These are phyloP conservation scores for Kalaharituber pfeilii DNA, from an alignment of 2,329 filamentous ascomycete species.

Conservation along the genomic window DNA sequence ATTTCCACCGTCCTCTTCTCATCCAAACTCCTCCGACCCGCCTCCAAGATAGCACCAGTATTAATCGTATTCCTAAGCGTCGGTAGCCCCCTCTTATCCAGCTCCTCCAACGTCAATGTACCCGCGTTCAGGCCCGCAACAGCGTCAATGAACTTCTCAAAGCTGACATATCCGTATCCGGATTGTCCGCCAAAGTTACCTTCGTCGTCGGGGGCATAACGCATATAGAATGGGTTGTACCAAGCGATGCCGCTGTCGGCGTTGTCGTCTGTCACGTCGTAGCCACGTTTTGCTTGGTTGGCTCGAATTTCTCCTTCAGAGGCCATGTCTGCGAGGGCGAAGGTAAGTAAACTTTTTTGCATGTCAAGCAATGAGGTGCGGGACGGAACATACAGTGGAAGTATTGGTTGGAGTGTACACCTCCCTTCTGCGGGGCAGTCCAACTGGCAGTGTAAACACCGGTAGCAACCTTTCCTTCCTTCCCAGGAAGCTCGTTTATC, in stretches of 20 bases:
- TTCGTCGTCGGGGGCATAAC: slow-evolving; percentile 83
- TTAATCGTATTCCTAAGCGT: slow-evolving; percentile 79
- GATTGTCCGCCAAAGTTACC: slow-evolving; percentile 84
- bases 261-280: slow-evolving; percentile 78
- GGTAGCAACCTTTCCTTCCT: slow-evolving; percentile 57
- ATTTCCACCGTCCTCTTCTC: slow-evolving; percentile 66
- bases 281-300: slow-evolving; percentile 85
- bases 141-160: slow-evolving; percentile 90
- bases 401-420: slow-evolving; percentile 93
- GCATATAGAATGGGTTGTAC: slow-evolving; percentile 94
- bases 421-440: slow-evolving; percentile 82
- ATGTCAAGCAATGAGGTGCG: background rate
- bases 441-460: slow-evolving; percentile 87
- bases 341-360: background rate
- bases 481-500: slow-evolving; percentile 38
- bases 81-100: slow-evolving; percentile 65
- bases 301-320: slow-evolving; percentile 69
- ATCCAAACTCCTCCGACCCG: slow-evolving; percentile 67
- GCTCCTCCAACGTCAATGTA: slow-evolving; percentile 49
- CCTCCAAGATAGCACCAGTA: slow-evolving; percentile 80
- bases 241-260: slow-evolving; percentile 49
- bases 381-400: slow-evolving; percentile 49
- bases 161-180: slow-evolving; percentile 83
- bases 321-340: slow-evolving; percentile 42
- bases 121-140: slow-evolving; percentile 63